Base-by-base conservation (phyloP, 164 flowering plant species). In the Chloranthus sessilifolius region DNA sequence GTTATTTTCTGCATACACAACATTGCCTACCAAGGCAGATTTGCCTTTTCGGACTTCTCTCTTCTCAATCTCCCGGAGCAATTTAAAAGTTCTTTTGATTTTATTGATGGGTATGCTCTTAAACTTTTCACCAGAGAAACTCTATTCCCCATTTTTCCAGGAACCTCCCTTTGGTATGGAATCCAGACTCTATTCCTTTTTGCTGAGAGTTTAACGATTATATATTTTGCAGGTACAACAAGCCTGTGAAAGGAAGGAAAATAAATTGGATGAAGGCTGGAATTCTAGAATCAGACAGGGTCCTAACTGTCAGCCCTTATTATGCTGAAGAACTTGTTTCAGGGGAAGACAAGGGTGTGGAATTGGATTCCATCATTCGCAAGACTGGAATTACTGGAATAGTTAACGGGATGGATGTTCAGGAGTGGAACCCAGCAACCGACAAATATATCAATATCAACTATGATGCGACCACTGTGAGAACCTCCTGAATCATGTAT, bases 191-290 rank as follows among this genome's bases (percentile, higher is more conserved):
- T n/a, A 7, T 10, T 41, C 44, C 44, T 17, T 6, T 27, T 24
- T 34, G 28, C 8, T 16, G 20, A 14, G 20, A n/a, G n/a, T n/a
- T 37, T 36, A 11, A 21, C 15, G 20, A 12, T 24, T 31, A 11
- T 47, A 16, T 30, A n/a, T 12, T 25, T 36, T 68, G 62, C 78
- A 88, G 98, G 58, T 70, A 88, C 57, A 52, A 63, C 9, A 82
- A 85, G 72, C 96, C 95, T 15, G 79, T 82, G 24, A 82, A 77
- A 70, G 98, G 98, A 69, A 82, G 95, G 69, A 92, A 92, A 63
- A 85, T 88, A 24, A 92, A 88, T 53, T 92, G 95, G 98, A 77
- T 92, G 96, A 92, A 92, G 60, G 99, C 99, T 38, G 99, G 76
- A 39, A 75, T 92, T 35, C 29, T 83, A 33, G 96, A 88, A 70